Base-by-base conservation (phyloP, 2,329 filamentous ascomycete genomes). In the Magnaporthiopsis rhizophila region DNA sequence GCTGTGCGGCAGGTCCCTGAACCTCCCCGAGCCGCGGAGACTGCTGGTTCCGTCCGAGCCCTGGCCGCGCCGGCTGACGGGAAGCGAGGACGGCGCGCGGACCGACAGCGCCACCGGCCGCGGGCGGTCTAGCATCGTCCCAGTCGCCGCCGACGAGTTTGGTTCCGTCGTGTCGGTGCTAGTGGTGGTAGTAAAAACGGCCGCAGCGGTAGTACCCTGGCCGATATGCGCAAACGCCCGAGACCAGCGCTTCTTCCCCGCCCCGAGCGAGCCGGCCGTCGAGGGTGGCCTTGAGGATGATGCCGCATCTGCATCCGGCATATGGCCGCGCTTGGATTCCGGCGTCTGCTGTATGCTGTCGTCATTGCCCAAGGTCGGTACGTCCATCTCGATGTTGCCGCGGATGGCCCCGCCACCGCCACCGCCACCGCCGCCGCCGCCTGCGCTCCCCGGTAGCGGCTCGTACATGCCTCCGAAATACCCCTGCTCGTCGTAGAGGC, bases 331-430 rank as follows among this genome's bases (percentile, higher is more conserved):
- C 24, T 58, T 32, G 11, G 57, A 58, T 45, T 69, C 69, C 3
- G 71, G 68, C 3, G 68, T 70, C n/a, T 64, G 69, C 56, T 69
- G 69, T 24, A 72, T 67, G 38, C 69, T 72, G 45, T 56, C 45
- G 24, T 58, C 34, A 38, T 65, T 61, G 11, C 67, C 58, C 28
- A 70, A 63, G 7, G 69, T 66, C 4, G 72, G 73, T 12, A 75
- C 71, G 53, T 68, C 69, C 62, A 72, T 67, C 34, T 75, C 71
- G n/a, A 75, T 61, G 9, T 64, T 68, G 57, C 70, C 70, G 18
- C 71, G 69, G 63, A 73, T 75, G 1, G 70, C 71, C 8, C 24
- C 53, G 53, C 65, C 65, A 24, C 69, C 65, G 28, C 67, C 69
- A 32, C 28, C 28, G 28, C 28, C 28, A 5, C 28, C n/a, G n/a